Base-by-base conservation (phyloP, 139 green algal genomes). In the Asterochloris sp. region DNA sequence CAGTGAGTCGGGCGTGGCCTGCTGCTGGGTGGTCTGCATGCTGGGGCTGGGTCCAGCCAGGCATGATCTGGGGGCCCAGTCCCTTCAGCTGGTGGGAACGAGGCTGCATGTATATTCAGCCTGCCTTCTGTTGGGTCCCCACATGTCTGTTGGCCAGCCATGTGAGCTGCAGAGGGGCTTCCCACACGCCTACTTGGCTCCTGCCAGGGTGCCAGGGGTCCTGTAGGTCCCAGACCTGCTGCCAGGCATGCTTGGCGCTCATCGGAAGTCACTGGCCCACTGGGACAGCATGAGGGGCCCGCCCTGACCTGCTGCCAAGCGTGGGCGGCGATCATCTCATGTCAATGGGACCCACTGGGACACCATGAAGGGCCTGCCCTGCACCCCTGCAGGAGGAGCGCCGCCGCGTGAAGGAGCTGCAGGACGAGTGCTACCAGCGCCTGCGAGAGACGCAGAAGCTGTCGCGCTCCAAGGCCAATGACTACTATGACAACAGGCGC, bases 401-500 rank as follows among this genome's bases (percentile, higher is more conserved):
- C 14, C 38, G 66, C 23, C 78, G 83, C 23, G 64, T 85, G 69
- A 82, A 82, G 12, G 87, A 90, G 76, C 61, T 82, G 82, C 83
- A 89, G 67, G 87, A 90, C 63, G 81, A 81, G 21, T 76, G 67
- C 0, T 89, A 88, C 73, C 64, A 78, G 23, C 78, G 78, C 2
- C 21, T 90, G 81, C 62, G 66, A 2, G 67, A 54, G 23, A 66
- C 67, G 63, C 75, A 79, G 73, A 78, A 82, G 66, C 38, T 54
- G 67, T 74, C 82, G 29, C 74, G 74, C 68, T 73, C 68, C 47
- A 84, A 87, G 73, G 84, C 85, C 47, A 84, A 90, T 67, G 69
- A 64, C 16, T 86, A 83, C 87, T 90, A 87, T 29, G 26, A 64
- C 23, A 90, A 89, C 78, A 67, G 87, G 60, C 74, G 78, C 79